Evolutionary conservation across 1,284 basidiomycete genomes (phyloP).

Genomic region (Sanghuangporus weigelae): DNA sequence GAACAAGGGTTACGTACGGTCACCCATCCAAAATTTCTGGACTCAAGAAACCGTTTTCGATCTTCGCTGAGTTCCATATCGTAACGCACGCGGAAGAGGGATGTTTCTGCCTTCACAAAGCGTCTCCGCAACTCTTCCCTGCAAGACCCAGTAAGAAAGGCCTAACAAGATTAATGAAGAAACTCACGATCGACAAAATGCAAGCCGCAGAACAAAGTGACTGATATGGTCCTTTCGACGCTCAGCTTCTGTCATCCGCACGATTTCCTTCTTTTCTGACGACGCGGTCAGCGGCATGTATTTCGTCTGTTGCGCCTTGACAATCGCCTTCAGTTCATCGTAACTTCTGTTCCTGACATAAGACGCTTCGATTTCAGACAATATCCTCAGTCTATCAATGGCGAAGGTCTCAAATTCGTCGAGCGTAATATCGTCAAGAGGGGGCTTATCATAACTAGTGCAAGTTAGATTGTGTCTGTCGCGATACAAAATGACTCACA

Average conservation of each 20-base stretch:
- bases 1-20: constrained; percentile 38
- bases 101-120: constrained; percentile 87
- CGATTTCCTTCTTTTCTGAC: background rate
- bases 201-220: constrained; percentile 92
- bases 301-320: constrained; percentile 56
- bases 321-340: constrained; percentile 70
- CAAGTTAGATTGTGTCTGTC: background rate
- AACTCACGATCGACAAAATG: constrained; percentile 93
- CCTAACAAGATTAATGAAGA: background rate
- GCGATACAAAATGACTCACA: constrained; percentile 4
- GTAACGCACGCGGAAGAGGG: constrained; percentile 82
- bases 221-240: constrained; percentile 85
- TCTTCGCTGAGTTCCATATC: constrained; percentile 66
- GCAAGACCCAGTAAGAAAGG: background rate
- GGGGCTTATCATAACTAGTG: constrained; percentile 83
- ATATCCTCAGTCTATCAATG: constrained; percentile 81
- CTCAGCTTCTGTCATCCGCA: constrained; percentile 45
- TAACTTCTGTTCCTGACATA: constrained; percentile 78
- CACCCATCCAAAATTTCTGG: constrained; percentile 79
- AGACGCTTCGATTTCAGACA: constrained; percentile 94
- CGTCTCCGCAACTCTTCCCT: constrained; percentile 90
- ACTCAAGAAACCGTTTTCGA: constrained; percentile 64
- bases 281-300: constrained; percentile 60
- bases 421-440: constrained; percentile 85
- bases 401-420: constrained; percentile 96